Evolutionary conservation across 2,329 filamentous ascomycete species (phyloP).

Genomic region (Lachnellula arida): DNA sequence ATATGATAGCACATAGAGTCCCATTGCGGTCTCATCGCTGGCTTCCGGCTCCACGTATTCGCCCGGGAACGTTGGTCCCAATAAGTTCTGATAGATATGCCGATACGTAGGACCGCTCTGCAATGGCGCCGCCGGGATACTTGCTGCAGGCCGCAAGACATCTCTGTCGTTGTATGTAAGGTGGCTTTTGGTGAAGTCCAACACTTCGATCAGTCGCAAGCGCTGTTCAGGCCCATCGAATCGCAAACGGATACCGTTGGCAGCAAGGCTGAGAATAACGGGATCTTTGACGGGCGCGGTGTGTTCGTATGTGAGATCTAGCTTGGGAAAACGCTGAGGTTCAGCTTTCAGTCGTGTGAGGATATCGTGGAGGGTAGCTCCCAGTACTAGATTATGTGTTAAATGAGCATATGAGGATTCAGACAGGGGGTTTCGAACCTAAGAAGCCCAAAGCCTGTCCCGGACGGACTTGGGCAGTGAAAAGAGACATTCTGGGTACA

Average conservation of each 20-base stretch:
- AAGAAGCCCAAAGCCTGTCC: constrained; percentile 50
- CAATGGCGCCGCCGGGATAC: constrained; percentile 25
- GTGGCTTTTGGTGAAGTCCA: constrained; percentile 81
- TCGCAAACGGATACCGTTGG: constrained; percentile 82
- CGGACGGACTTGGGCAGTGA: constrained; percentile 60
- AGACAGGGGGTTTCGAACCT: constrained; percentile 38
- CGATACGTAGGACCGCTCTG: constrained; percentile 68
- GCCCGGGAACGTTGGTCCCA: constrained; percentile 89
- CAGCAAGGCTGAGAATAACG: constrained; percentile 69
- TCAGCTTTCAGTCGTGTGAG: constrained; percentile 84
- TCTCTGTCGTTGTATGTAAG: constrained; percentile 80
- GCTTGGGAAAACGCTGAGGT: constrained; percentile 73
- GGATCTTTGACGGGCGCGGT: constrained; percentile 69
- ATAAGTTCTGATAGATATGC: constrained; percentile 87
- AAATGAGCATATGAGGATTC: constrained; percentile 1
- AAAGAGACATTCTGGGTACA: constrained; percentile 39
- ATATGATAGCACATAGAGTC: constrained; percentile 88
- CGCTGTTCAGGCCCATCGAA: constrained; percentile 94
- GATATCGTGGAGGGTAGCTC: constrained; percentile 86
- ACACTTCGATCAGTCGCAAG: constrained; percentile 81
- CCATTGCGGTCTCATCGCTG: constrained; percentile 49
- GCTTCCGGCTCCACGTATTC: constrained; percentile 72
- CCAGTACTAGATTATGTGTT: constrained; percentile 59
- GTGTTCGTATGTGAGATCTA: constrained; percentile 79
- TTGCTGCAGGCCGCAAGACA: constrained; percentile 60